A percentile compares a stretch with the other conserved stretches of the same genome.
These are phyloP conservation scores for Umbilicus rupestris DNA, from an alignment of 164 flowering plant genomes.

Conservation along the genomic window DNA sequence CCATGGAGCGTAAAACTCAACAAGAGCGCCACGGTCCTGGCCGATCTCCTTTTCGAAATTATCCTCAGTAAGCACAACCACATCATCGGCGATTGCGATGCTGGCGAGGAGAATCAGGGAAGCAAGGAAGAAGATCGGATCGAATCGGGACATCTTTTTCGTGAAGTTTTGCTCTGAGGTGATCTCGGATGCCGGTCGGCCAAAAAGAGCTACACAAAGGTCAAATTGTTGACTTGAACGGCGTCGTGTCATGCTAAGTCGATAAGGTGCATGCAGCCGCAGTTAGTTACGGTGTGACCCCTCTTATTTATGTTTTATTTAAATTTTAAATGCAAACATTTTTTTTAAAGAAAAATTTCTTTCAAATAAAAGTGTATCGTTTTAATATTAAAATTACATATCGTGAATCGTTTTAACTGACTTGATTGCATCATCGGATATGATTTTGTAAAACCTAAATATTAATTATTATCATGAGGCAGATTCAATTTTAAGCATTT, in stretches of 20 bases:
- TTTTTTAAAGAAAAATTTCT: no score
- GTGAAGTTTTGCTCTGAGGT: neutral
- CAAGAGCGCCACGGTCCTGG: conserved; percentile 80
- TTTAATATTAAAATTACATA: no score
- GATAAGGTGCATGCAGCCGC: no score
- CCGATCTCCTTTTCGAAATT: conserved; percentile 80
- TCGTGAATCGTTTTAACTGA: no score
- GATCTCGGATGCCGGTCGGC: neutral
- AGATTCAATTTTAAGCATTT: no score
- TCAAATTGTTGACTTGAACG: neutral
- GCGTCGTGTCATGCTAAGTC: neutral
- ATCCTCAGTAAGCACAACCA: conserved; percentile 42
- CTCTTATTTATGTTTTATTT: no score
- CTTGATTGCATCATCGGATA: no score
- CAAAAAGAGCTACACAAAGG: neutral
- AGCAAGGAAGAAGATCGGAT: conserved; percentile 42
- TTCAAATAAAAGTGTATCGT: no score
- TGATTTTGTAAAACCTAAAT: no score
- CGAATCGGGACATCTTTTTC: conserved; percentile 30
- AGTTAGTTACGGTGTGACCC: no score
- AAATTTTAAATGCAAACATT: no score
- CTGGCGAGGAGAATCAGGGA: conserved; percentile 29
- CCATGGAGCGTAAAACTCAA: conserved; percentile 99
- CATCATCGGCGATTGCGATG: conserved; percentile 37
- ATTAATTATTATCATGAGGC: no score